Conservation (phyloP, 345 rosid species). For the Citrus glauca region DNA sequence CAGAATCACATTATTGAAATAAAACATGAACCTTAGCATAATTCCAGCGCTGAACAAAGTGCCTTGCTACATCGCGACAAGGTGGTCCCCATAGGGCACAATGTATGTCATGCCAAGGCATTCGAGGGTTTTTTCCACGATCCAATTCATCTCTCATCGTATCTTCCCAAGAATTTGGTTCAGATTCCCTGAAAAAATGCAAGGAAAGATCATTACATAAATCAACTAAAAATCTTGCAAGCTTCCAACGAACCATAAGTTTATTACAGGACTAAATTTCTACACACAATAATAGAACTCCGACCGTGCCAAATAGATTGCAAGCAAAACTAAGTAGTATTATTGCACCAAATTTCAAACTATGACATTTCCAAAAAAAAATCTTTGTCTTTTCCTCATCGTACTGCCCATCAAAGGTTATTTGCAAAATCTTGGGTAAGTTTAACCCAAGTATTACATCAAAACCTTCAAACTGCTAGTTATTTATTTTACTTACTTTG, state of each 20-base stretch:
- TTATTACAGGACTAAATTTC: background rate
- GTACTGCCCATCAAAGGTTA: background rate
- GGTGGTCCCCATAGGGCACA: conserved; percentile 99
- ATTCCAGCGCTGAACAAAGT: conserved; percentile 99
- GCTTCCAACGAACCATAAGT: conserved; percentile 4
- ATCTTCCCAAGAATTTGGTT: conserved; percentile 99
- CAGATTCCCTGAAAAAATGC: conserved; percentile 74
- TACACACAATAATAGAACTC: background rate
- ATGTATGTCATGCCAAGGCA: conserved; percentile 99
- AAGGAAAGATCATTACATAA: conserved; percentile 5
- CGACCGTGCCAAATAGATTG: background rate
- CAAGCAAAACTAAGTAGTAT: background rate
- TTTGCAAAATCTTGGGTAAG: background rate
- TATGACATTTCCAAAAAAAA: background rate
- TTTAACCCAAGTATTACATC: background rate
- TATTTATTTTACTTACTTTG: background rate
- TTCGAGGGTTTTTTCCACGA: conserved; percentile 84
- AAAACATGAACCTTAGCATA: conserved; percentile 77
- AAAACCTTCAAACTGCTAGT: background rate
- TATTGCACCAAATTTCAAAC: background rate
- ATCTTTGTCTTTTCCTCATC: background rate
- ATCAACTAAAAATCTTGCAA: background rate
- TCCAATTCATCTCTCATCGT: conserved; percentile 89
- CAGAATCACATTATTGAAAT: conserved; percentile 7
- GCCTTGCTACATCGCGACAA: conserved; percentile 93